phyloP scores from a whole-genome alignment of 2,329 filamentous ascomycete genomes.

The Aspergillus fumigatus region DNA sequence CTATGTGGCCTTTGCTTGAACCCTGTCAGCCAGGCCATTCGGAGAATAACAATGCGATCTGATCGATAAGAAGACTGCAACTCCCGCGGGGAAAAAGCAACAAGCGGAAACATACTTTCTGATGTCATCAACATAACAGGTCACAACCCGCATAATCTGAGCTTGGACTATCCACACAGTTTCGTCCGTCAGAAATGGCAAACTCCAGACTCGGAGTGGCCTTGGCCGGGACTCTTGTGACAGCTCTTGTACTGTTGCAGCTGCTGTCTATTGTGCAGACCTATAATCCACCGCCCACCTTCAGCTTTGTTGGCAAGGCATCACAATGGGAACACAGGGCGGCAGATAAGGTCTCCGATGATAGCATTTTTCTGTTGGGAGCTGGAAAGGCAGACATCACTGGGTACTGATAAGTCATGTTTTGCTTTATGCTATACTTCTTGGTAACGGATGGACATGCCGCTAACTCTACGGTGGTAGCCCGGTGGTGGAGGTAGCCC shows the following conservation, averaged over 20 bases:
- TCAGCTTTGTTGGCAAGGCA: constrained; percentile 8
- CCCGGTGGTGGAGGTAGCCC: constrained; percentile 82
- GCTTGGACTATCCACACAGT: not conserved
- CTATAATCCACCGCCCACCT: constrained; percentile 10
- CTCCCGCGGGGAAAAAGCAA: not conserved
- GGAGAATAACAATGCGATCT: not conserved
- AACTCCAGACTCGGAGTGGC: constrained; percentile 22
- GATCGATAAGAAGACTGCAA: not conserved
- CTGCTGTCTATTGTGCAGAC: constrained; percentile 22
- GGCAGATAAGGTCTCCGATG: constrained; percentile 17
- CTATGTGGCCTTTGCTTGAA: not conserved
- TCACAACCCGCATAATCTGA: constrained; percentile 5
- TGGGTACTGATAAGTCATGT: constrained; percentile 43
- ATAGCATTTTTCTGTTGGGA: constrained; percentile 57
- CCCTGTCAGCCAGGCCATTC: not conserved
- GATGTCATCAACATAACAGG: constrained; percentile 6
- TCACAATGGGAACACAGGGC: constrained; percentile 22
- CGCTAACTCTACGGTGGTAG: constrained; percentile 33
- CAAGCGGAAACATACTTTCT: not conserved
- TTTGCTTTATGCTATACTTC: not conserved
- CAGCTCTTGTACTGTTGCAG: constrained; percentile 29
- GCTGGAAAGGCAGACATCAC: constrained; percentile 71
- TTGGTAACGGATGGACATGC: not conserved
- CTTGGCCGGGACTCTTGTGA: constrained; percentile 22
- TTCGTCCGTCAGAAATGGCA: constrained; percentile 22